phyloP scores from a whole-genome alignment of 805 yeast species.

The Saturnispora kantuleensis region DNA sequence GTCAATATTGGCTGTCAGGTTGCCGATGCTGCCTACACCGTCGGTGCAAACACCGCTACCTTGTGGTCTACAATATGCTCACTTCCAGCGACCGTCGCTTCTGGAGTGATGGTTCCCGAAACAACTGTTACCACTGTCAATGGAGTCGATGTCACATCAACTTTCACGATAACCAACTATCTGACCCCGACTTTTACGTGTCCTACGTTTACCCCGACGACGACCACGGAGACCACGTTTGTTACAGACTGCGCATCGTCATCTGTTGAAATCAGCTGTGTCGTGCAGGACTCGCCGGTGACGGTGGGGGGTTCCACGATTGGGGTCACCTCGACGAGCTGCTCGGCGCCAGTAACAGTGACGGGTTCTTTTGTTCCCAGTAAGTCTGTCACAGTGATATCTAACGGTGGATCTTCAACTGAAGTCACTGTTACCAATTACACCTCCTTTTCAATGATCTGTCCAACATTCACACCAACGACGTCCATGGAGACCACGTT shows the following conservation, averaged over 20 bases:
- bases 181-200: constrained; percentile 1
- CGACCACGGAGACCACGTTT: constrained; percentile 3
- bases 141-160: constrained; percentile 1
- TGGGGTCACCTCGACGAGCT: constrained; percentile 2
- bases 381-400: neutral
- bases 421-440: neutral
- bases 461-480: constrained; percentile 2
- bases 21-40: neutral
- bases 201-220: constrained; percentile 1
- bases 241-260: neutral
- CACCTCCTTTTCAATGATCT: neutral
- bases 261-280: neutral
- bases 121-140: neutral
- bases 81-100: neutral
- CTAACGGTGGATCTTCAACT: neutral
- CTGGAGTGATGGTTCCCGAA: neutral
- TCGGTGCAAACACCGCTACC: constrained; percentile 5
- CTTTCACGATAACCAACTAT: constrained; percentile 1
- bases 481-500: constrained; percentile 4
- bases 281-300: neutral
- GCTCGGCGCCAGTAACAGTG: neutral
- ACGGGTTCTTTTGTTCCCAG: neutral
- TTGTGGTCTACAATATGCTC: neutral
- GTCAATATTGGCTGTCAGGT: neutral
- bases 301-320: neutral